These are phyloP conservation scores for Lathyrus sativus DNA, from an alignment of 306 rosid genomes.

Conservation along the genomic window DNA sequence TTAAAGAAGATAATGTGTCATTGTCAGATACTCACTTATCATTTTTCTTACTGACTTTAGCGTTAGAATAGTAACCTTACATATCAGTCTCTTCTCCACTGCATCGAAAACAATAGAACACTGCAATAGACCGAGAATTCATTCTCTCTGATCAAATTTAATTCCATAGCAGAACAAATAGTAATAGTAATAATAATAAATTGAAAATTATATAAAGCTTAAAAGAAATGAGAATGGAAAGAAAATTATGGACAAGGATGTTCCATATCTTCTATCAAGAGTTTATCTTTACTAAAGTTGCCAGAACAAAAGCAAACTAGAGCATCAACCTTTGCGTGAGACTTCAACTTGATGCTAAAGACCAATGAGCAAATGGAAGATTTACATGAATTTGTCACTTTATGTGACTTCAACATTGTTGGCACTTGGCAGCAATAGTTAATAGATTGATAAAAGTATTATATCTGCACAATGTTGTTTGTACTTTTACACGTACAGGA, in stretches of 20 bases:
- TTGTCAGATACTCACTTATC: too few relatives aligned
- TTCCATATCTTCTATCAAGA: constrained; percentile 9
- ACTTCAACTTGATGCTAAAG: constrained; percentile 13
- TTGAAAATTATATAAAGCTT: neutral
- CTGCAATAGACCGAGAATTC: too few relatives aligned
- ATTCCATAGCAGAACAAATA: neutral
- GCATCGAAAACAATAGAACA: too few relatives aligned
- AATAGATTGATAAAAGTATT: constrained; percentile 26
- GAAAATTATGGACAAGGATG: constrained; percentile 13
- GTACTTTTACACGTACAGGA: constrained; percentile 27
- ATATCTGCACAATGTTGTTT: constrained; percentile 14
- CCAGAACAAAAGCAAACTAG: constrained; percentile 33
- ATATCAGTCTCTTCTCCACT: too few relatives aligned
- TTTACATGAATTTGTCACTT: constrained; percentile 19
- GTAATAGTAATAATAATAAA: neutral
- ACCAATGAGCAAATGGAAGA: constrained; percentile 16
- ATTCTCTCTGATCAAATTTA: too few relatives aligned
- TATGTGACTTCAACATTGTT: neutral
- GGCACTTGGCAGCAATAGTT: constrained; percentile 3
- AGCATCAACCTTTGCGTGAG: constrained; percentile 44
- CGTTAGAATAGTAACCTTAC: too few relatives aligned
- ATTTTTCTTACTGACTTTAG: too few relatives aligned
- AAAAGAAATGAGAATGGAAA: neutral
- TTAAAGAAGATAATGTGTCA: too few relatives aligned
- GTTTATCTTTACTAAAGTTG: constrained; percentile 31